Evolutionary conservation across 441 rosid genomes (phyloP).

Genomic region (Euphorbia corollata): DNA sequence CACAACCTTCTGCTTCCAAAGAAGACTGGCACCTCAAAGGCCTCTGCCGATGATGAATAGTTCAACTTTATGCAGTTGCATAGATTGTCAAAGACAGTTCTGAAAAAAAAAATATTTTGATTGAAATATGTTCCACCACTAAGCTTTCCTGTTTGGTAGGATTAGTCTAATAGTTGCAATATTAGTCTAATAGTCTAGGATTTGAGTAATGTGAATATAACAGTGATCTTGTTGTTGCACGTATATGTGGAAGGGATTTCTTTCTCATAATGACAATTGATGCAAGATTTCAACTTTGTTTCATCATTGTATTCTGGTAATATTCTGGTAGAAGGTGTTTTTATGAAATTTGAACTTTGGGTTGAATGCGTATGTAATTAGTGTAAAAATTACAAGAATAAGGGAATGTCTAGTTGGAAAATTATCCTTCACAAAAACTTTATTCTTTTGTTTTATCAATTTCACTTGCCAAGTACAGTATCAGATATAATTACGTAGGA

Average conservation of each 20-base stretch:
- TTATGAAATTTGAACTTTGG: too few relatives aligned
- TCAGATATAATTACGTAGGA: too few relatives aligned
- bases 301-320: too few relatives aligned
- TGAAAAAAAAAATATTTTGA: not conserved
- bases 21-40: slow-evolving; percentile 69
- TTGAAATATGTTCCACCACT: slow-evolving; percentile 1
- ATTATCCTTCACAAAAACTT: too few relatives aligned
- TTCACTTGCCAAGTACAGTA: too few relatives aligned
- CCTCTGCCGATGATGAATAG: slow-evolving; percentile 36
- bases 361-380: too few relatives aligned
- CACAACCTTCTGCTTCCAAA: slow-evolving; percentile 86
- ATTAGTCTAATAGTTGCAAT: not conserved
- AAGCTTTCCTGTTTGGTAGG: not conserved
- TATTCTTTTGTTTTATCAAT: too few relatives aligned
- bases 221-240: slow-evolving; percentile 7
- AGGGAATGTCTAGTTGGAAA: too few relatives aligned
- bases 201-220: slow-evolving; percentile 15
- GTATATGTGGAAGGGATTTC: not conserved
- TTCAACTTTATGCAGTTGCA: not conserved
- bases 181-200: not conserved
- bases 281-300: slow-evolving; percentile 14
- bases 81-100: not conserved
- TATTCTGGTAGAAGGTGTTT: too few relatives aligned
- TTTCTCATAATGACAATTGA: slow-evolving; percentile 7
- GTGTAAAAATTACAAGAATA: too few relatives aligned